Base-by-base conservation (phyloP, 176 grass and related monocot genomes). In the Hordeum marinum region DNA sequence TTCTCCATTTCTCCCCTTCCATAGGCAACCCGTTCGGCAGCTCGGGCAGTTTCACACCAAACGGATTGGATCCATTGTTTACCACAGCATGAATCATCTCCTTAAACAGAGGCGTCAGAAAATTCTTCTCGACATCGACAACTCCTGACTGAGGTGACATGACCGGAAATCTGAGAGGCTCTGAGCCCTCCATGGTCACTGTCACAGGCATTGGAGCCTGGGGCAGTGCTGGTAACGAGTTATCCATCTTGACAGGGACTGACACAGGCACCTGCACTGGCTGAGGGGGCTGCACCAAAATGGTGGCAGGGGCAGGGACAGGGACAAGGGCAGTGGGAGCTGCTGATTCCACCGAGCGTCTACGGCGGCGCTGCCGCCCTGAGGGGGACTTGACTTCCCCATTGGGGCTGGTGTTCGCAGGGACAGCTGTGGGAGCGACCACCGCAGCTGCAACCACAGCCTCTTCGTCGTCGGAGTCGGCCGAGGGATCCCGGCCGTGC, bases 1-100 rank as follows among this genome's bases (percentile, higher is more conserved):
- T 89, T 76, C 80, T 90, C 96, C 96, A 98, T 78, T 94, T 95
- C 21, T 92, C 91, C 77, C 92, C 91, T 57, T 83, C 91, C 82
- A 93, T 84, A 29, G 87, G 77, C 55, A 74, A 78, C 9, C 76
- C 80, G 6, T 71, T 55, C 1, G 82, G 81, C 6, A 17, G 74
- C 42, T 85, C 75, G 0, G 82, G 81, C 9, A 82, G 63, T 63
- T 74, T 84, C 64, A 20, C 14, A 6, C 80, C 85, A 48, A 83
- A 84, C 6, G 93, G 85, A 48, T 64, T 90, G 31, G 72, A 74
- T 61, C 89, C 83, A 0, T 83, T 76, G 39, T 88, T 83, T 40
- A 95, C 81, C 1, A 90, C 77, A 17, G 93, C 90, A 26, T 50
- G 82, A 15, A 98, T 82, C 78, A 95, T 80, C 87, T 98, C 96